phyloP scores from a whole-genome alignment of 371 early-diverging fungal species.

The Blakeslea trispora region DNA sequence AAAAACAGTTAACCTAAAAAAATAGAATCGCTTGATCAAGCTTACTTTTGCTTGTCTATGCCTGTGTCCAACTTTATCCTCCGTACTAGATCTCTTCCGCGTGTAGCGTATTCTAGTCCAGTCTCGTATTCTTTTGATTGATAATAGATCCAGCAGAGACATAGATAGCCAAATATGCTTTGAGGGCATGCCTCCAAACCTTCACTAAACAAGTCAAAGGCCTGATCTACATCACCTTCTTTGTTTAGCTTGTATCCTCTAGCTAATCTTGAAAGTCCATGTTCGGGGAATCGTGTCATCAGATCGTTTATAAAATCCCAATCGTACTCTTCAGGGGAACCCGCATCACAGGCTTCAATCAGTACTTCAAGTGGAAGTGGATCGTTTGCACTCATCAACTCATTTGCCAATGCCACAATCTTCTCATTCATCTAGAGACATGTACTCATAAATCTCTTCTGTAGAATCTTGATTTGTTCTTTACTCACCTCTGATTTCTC shows the following conservation, averaged over 20 bases:
- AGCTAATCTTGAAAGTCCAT: constrained; percentile 54
- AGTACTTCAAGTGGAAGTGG: constrained; percentile 54
- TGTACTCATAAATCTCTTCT: too few relatives aligned
- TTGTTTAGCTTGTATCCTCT: constrained; percentile 48
- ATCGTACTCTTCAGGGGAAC: constrained; percentile 52
- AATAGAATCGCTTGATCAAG: too few relatives aligned
- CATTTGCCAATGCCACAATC: constrained; percentile 37
- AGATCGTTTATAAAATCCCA: constrained; percentile 39
- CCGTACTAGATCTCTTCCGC: constrained; percentile 47
- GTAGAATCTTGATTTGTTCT: not conserved
- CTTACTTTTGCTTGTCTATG: constrained; percentile 41
- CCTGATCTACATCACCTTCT: constrained; percentile 44
- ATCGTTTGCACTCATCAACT: constrained; percentile 32
- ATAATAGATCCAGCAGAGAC: constrained; percentile 57
- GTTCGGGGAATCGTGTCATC: constrained; percentile 50
- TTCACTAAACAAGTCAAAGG: constrained; percentile 51
- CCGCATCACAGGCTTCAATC: constrained; percentile 50
- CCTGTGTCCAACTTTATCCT: constrained; percentile 41
- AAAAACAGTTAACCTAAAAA: too few relatives aligned
- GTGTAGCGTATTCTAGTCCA: constrained; percentile 63
- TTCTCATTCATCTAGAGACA: constrained; percentile 33
- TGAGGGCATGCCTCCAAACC: constrained; percentile 50
- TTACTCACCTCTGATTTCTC: constrained; percentile 30
- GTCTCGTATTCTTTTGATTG: constrained; percentile 57
- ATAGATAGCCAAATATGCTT: constrained; percentile 55